phyloP scores from a whole-genome alignment of 176 grass and related monocot species.

The Aegilops speltoides region DNA sequence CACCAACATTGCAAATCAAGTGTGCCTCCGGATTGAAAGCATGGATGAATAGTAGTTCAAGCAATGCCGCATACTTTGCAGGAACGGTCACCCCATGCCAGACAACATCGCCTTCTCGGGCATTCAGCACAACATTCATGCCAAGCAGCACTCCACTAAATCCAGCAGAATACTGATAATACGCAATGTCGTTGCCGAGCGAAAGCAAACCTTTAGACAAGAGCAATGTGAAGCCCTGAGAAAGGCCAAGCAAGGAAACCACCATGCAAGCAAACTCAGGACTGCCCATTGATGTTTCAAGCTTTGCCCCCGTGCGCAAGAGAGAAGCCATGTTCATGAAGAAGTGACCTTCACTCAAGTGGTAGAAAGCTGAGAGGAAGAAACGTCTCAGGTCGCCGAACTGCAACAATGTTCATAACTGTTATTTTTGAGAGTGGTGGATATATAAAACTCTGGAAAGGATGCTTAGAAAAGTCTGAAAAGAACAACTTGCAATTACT shows the following conservation, averaged over 20 bases:
- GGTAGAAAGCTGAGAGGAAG: slow-evolving; percentile 85
- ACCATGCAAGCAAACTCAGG: slow-evolving; percentile 77
- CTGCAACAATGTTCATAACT: slow-evolving; percentile 39
- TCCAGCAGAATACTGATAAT: slow-evolving; percentile 72
- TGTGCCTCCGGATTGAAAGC: slow-evolving; percentile 66
- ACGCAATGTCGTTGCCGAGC: slow-evolving; percentile 37
- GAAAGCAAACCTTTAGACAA: slow-evolving; percentile 57
- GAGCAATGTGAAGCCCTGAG: slow-evolving; percentile 71
- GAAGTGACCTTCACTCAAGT: slow-evolving; percentile 62
- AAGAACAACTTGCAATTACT: not conserved
- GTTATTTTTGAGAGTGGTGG: not conserved
- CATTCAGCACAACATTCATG: slow-evolving; percentile 82
- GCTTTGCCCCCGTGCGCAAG: slow-evolving; percentile 75
- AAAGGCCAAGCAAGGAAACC: slow-evolving; percentile 57
- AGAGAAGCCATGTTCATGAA: slow-evolving; percentile 96
- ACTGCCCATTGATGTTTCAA: slow-evolving; percentile 82
- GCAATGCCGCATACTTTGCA: slow-evolving; percentile 73
- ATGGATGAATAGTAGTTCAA: slow-evolving; percentile 81
- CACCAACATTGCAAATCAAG: slow-evolving; percentile 70
- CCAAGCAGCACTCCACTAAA: slow-evolving; percentile 91
- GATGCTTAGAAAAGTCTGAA: not conserved
- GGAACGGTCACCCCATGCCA: slow-evolving; percentile 68
- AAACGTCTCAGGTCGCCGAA: slow-evolving; percentile 69
- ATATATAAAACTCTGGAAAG: not conserved
- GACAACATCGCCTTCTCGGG: slow-evolving; percentile 44